Evolutionary conservation across 306 rosid genomes (phyloP).

Genomic region (Senna tora): DNA sequence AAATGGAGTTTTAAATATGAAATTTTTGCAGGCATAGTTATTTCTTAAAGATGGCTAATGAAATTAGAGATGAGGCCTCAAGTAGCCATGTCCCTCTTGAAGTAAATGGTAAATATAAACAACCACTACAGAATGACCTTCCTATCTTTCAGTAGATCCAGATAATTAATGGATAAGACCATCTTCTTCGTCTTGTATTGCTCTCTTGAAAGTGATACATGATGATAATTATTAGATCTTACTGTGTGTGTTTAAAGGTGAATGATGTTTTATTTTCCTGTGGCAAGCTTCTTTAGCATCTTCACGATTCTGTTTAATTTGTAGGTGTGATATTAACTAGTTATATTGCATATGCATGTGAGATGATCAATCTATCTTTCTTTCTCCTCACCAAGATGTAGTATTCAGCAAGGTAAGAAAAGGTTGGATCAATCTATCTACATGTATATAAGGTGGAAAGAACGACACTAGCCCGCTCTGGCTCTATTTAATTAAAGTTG

Average conservation of each 20-base stretch:
- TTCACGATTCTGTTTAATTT: neutral
- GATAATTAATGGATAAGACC: slow-evolving; percentile 22
- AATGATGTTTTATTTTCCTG: slow-evolving; percentile 17
- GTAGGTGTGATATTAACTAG: neutral
- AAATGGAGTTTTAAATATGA: slow-evolving; percentile 30
- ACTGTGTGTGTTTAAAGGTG: slow-evolving; percentile 1
- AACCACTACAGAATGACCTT: slow-evolving; percentile 57
- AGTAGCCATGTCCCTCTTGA: slow-evolving; percentile 56
- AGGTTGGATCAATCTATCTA: too few relatives aligned
- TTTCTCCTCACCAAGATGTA: too few relatives aligned
- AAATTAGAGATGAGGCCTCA: slow-evolving; percentile 60
- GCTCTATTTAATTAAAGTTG: too few relatives aligned
- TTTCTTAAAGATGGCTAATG: slow-evolving; percentile 74
- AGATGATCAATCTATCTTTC: neutral
- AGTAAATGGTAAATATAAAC: slow-evolving; percentile 37
- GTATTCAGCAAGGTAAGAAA: too few relatives aligned
- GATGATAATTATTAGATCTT: slow-evolving; percentile 18
- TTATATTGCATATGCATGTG: neutral
- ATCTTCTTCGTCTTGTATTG: neutral
- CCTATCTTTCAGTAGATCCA: slow-evolving; percentile 65
- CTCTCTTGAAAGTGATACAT: slow-evolving; percentile 13
- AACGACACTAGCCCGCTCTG: too few relatives aligned
- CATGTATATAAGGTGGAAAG: too few relatives aligned
- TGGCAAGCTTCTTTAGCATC: neutral
- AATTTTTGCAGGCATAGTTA: slow-evolving; percentile 86